phyloP scores from a whole-genome alignment of 2,329 filamentous ascomycete genomes.

The Ceratocystis lukuohia region DNA sequence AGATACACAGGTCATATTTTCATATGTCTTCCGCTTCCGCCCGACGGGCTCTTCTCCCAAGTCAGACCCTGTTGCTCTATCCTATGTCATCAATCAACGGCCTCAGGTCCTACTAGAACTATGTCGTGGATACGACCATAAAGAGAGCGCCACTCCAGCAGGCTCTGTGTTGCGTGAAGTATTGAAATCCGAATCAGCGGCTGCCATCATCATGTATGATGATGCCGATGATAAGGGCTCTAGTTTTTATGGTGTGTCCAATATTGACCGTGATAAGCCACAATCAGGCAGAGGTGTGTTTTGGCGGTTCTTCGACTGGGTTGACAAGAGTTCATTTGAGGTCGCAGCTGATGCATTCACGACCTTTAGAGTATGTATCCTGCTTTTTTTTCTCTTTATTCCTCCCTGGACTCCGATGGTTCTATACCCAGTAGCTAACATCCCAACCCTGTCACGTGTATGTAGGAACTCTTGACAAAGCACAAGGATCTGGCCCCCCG shows the following conservation, averaged over 20 bases:
- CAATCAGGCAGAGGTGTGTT: slow-evolving; percentile 78
- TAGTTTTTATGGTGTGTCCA: slow-evolving; percentile 59
- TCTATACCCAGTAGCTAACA: background rate
- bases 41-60: slow-evolving; percentile 52
- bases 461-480: slow-evolving; percentile 77
- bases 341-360: slow-evolving; percentile 95
- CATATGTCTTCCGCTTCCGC: slow-evolving; percentile 83
- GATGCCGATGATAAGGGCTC: slow-evolving; percentile 61
- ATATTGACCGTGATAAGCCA: slow-evolving; percentile 60
- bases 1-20: slow-evolving; percentile 91
- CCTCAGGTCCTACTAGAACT: slow-evolving; percentile 79
- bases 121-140: slow-evolving; percentile 78
- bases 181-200: slow-evolving; percentile 76
- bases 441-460: slow-evolving; percentile 27
- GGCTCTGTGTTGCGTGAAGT: slow-evolving; percentile 82
- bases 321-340: slow-evolving; percentile 91
- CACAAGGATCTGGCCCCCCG: slow-evolving; percentile 84
- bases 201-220: slow-evolving; percentile 84
- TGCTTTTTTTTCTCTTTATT: background rate
- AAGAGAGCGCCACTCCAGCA: slow-evolving; percentile 82
- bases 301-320: slow-evolving; percentile 96
- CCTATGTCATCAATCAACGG: slow-evolving; percentile 74
- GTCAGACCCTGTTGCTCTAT: slow-evolving; percentile 69
- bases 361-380: slow-evolving; percentile 65
- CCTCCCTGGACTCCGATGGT: background rate